Evolutionary conservation across 495 filamentous ascomycete species (phyloP), one percentile per base, ranked within the genome.

Genomic region (Aspergillus saccharolyticus): DNA sequence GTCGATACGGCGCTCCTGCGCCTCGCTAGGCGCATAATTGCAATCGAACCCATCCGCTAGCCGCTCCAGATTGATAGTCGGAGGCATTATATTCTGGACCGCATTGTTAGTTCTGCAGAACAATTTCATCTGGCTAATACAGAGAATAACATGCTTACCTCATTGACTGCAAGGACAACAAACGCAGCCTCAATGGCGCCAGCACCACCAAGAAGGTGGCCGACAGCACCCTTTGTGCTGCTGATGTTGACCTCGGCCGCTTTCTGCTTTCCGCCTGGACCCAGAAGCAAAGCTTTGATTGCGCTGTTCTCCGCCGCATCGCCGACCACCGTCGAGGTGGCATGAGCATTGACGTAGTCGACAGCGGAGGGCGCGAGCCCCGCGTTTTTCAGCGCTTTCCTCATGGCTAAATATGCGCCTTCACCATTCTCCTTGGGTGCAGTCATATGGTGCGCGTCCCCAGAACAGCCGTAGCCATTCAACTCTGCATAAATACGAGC

Each of bases 291-390:
- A 0, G 79, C 65, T 56, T 86, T 85, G 66, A 97, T 95, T 0
- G 94, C 94, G 7, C 75, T 72, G 55, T 91, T 95, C 70, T 98
- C 94, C 0, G 93, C 94, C 1, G 81, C 80, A 73, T 98, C 94
- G 0, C 94, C 94, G 4, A 96, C 78, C 10, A 76, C 61, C 0
- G 94, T 98, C 8, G 86, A 89, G 0, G 94, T 97, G 4, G 91
- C 94, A 70, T 98, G 94, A 2, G 94, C 94, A 67, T 97, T 98
- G 65, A 98, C 81, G 69, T 98, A 98, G 65, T 92, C 91, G 0
- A 98, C 87, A 28, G 82, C 73, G 1, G 62, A 66, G 7, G 94
- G 92, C 57, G 73, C 75, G 1, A 95, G 57, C 5, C 76, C 71
- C 1, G 91, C 91, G 68, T 91, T 82, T 60, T 80, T 83, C 56